Base-by-base conservation (phyloP, 176 grass and related monocot genomes). In the Triticum dicoccoides region DNA sequence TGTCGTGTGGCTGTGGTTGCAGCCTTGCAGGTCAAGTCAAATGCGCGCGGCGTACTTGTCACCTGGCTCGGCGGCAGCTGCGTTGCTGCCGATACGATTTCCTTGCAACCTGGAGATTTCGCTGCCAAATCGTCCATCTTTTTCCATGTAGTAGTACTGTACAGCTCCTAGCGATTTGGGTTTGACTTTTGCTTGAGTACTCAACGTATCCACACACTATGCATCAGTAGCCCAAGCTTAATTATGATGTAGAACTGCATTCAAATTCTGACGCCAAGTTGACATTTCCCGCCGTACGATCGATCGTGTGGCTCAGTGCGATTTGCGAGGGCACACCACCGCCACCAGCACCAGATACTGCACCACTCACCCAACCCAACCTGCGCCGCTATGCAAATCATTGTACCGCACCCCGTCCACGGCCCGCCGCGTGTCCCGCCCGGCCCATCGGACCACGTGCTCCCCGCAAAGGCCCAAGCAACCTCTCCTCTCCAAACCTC, bases 391-490 rank as follows among this genome's bases (percentile, higher is more conserved):
- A 9, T 21, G 6, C 54, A 58, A 52, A 76, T 77, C 80, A 83
- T 88, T 69, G 80, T 70, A 78, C 80, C 41, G 49, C 13, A 18
- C 37, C 37, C 14, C 3, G 41, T 47, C 51, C 23, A 1, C 1
- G 5, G 32, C 9, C 4, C 83, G 83, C 83, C 88, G 56, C 76
- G 76, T 84, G 87, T 80, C 67, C 61, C 77, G 0, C 47, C 8
- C 1, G 8, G 13, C 34, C 63, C 13, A 25, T 9, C 64, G 13
- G 5, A 58, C 79, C 42, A 14, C 13, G 13, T 62, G 32, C 38
- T 24, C 24, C 15, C 37, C 5, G 32, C 23, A 30, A 83, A 83
- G 34, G n/a, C 13, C 11, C 7, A 29, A 45, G 78, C 66, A 32
- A 80, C 39, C 12, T 14, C 42, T 41, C 65, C 6, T 20, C 30